A percentile compares a stretch with the other conserved stretches of the same genome.
These are phyloP conservation scores for Misopates orontium DNA, from an alignment of 257 asterid genomes.

Conservation along the genomic window DNA sequence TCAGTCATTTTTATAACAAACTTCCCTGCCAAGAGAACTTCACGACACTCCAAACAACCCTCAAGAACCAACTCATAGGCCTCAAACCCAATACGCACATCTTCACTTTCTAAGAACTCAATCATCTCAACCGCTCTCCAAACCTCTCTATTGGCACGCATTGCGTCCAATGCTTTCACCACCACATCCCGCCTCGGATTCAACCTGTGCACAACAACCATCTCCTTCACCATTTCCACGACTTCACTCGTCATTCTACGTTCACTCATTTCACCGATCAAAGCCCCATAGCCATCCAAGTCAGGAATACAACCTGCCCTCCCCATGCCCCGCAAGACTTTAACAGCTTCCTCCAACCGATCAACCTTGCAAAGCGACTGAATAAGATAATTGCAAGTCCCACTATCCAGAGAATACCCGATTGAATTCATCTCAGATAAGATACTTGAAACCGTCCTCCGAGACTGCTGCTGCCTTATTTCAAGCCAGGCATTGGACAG, in stretches of 20 bases:
- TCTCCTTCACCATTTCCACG: slow-evolving; percentile 53
- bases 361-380: slow-evolving; percentile 70
- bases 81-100: slow-evolving; percentile 60
- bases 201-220: slow-evolving; percentile 53
- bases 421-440: slow-evolving; percentile 56
- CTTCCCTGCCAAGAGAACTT: slow-evolving; percentile 45
- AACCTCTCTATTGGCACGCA: slow-evolving; percentile 61
- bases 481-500: slow-evolving; percentile 69
- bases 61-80: slow-evolving; percentile 64
- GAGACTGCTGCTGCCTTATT: slow-evolving; percentile 27
- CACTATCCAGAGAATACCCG: slow-evolving; percentile 68
- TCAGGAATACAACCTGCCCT: slow-evolving; percentile 64
- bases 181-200: slow-evolving; percentile 62
- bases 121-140: slow-evolving; percentile 68
- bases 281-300: slow-evolving; percentile 60
- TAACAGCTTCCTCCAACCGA: slow-evolving; percentile 51
- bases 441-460: slow-evolving; percentile 34
- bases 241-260: slow-evolving; percentile 42
- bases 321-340: slow-evolving; percentile 60
- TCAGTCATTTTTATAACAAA: slow-evolving; percentile 42
- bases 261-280: slow-evolving; percentile 55
- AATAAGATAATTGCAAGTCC: slow-evolving; percentile 74
- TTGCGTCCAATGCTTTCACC: slow-evolving; percentile 49
- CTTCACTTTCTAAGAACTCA: slow-evolving; percentile 52
- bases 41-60: slow-evolving; percentile 61